phyloP scores from a whole-genome alignment of 176 grass and related monocot species.

The Guadua angustifolia region DNA sequence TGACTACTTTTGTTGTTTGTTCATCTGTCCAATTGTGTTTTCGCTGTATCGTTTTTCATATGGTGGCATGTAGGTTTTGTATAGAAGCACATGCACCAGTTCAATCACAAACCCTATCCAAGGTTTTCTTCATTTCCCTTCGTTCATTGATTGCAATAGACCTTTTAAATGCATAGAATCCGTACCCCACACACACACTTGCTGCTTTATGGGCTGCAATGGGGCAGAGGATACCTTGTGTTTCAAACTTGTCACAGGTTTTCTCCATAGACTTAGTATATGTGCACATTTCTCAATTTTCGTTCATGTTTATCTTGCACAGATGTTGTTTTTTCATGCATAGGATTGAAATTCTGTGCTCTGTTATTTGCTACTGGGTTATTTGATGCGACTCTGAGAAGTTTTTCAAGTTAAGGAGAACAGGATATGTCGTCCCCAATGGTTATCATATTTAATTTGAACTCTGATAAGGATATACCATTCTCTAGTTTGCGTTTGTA shows the following conservation, averaged over 20 bases:
- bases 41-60: neutral
- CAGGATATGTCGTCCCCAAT: neutral
- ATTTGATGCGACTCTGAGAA: neutral
- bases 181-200: neutral
- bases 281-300: neutral
- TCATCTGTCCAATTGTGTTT: neutral
- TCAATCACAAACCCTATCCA: neutral
- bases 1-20: conserved; percentile 7
- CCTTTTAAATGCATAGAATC: neutral
- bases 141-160: conserved; percentile 4
- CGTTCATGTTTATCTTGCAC: neutral
- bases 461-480: conserved; percentile 1
- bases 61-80: neutral
- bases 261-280: neutral
- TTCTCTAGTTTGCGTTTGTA: conserved; percentile 25
- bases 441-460: neutral
- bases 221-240: neutral
- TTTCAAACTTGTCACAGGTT: neutral
- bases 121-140: neutral
- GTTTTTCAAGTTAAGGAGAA: neutral
- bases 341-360: neutral
- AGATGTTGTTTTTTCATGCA: neutral
- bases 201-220: neutral
- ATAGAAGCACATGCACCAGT: neutral
- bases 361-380: neutral